phyloP scores from a whole-genome alignment of 2,329 filamentous ascomycete species.

The Aspergillus glaucus region DNA sequence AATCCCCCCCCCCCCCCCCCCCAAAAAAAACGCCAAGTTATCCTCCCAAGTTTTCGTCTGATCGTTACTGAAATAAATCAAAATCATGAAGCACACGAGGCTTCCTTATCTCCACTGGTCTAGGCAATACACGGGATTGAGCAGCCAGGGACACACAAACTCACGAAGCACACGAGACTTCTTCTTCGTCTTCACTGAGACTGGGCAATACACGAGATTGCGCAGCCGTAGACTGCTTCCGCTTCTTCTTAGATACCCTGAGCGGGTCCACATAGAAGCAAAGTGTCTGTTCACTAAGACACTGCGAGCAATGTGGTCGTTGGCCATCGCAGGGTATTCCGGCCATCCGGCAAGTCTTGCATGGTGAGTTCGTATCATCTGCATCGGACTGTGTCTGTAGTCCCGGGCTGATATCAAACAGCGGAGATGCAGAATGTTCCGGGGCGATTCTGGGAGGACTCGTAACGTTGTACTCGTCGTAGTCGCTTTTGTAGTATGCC shows the following conservation, averaged over 20 bases:
- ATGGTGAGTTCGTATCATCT: slow-evolving; percentile 6
- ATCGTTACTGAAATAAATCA: too few relatives aligned
- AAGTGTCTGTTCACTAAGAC: slow-evolving; percentile 25
- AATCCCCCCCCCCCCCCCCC: too few relatives aligned
- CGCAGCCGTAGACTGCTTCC: not conserved
- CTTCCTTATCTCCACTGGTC: too few relatives aligned
- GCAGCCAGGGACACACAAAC: too few relatives aligned
- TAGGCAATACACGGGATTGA: too few relatives aligned
- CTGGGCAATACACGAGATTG: too few relatives aligned
- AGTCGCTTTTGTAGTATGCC: not conserved
- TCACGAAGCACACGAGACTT: too few relatives aligned
- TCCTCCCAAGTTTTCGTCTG: too few relatives aligned
- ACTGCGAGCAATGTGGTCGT: slow-evolving; percentile 25
- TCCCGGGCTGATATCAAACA: not conserved
- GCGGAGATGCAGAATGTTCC: not conserved
- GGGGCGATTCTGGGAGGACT: not conserved
- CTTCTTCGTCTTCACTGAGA: too few relatives aligned
- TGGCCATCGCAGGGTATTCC: slow-evolving; percentile 22
- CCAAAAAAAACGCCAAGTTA: too few relatives aligned
- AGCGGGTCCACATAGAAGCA: slow-evolving; percentile 29
- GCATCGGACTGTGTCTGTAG: not conserved
- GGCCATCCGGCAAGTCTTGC: slow-evolving; percentile 25
- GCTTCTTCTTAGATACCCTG: not conserved
- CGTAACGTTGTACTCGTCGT: not conserved
- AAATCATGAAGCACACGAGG: too few relatives aligned